Base-by-base conservation (phyloP, 176 grass and related monocot genomes). In the Aegilops longissima region DNA sequence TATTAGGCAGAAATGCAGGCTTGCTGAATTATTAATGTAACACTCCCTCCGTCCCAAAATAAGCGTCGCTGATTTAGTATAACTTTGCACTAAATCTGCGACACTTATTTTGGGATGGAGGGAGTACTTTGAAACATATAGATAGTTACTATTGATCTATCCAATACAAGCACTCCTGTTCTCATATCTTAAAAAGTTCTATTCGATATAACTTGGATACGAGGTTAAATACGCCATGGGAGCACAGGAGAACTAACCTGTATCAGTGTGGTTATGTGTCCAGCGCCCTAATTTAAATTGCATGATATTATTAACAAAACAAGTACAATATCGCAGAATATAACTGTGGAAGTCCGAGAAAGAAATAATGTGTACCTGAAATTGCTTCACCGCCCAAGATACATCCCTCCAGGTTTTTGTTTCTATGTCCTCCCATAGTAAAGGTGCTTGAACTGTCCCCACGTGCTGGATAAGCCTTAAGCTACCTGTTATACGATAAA, bases 381-480 rank as follows among this genome's bases (percentile, higher is more conserved):
- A 98, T 68, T 83, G 75, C 68, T 89, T 95, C 31, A 76, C 62
- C 16, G 11, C 66, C 96, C 96, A 98, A 59, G 87, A 87, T 73
- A 95, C 67, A 21, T 98, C 89, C 0, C 86, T 84, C 86, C 87
- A 95, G 31, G 83, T 93, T 93, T 89, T 92, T 71, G 81, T 33
- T 61, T 87, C 61, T 70, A 94, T 90, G 33, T 86, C 86, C 42
- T 93, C 86, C 80, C 73, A 92, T 40, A 63, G 69, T 56, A 23
- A 59, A 84, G 93, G 90, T 78, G 73, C 91, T 79, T 91, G 88
- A 91, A 95, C 82, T 66, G 81, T 92, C 42, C 92, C 96, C 36
- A 93, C 93, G 81, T 98, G 88, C 71, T 98, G 95, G 70, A 98
- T 76, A 82, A 98, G 72, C 87, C 96, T 94, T 88, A 98, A 89